Evolutionary conservation across 2,329 filamentous ascomycete species (phyloP), one percentile per base, ranked within the genome.

Genomic region (Fusarium sp.): DNA sequence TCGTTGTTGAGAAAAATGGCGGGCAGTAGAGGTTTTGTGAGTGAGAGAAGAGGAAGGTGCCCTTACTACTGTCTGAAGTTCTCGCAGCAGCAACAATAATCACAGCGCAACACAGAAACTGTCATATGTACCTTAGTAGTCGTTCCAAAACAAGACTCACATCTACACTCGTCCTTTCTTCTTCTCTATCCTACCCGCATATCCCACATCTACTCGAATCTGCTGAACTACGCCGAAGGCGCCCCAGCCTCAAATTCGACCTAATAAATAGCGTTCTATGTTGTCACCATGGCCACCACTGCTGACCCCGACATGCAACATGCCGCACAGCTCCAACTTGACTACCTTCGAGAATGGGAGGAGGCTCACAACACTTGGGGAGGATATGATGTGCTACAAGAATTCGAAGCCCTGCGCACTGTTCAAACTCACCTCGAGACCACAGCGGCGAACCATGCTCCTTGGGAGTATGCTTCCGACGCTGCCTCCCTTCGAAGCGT

Each of bases 1-100:
- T 75, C 74, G 77, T 74, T 74, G 76, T 75, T 78, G 80, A 78
- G 76, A 69, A 76, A 69, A 75, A 74, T 71, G 71, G 76, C 70
- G 73, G 69, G 65, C 73, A 70, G 66, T 58, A 48, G 65, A 73
- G 64, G 72, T 70, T 71, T 72, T 60, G 63, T 64, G 62, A 70
- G 62, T 53, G 66, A 68, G 66, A 60, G 68, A 63, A 63, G 60
- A 65, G 63, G 66, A 66, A 46, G n/a, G n/a, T n/a, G n/a, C n/a
- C n/a, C n/a, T n/a, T n/a, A n/a, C n/a, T n/a, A n/a, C n/a, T n/a
- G n/a, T n/a, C n/a, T n/a, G n/a, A n/a, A n/a, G n/a, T n/a, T n/a
- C n/a, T n/a, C n/a, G n/a, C n/a, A n/a, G n/a, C n/a, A n/a, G n/a
- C n/a, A n/a, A n/a, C n/a, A n/a, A n/a, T n/a, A n/a, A n/a, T n/a